Base-by-base conservation (phyloP, 2,329 filamentous ascomycete species). In the Niveomyces coronatus region DNA sequence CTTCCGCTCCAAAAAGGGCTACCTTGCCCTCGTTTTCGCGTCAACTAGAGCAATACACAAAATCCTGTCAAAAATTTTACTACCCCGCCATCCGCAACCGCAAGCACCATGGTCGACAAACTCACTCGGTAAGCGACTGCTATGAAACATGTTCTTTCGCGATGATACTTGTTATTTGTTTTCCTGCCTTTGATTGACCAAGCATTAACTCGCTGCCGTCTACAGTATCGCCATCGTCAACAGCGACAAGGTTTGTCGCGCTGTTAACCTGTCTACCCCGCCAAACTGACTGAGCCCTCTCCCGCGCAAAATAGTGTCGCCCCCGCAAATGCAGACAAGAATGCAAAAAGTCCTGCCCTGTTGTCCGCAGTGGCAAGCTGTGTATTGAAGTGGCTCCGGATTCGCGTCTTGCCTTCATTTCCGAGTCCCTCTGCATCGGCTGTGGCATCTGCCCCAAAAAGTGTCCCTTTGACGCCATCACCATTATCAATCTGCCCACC, bases 361-460 rank as follows among this genome's bases (percentile, higher is more conserved):
- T 98, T 46, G 91, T 98, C 51, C 85, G 89, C 55, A 94, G 88
- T 44, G 91, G 91, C 65, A 96, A 95, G 72, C 79, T 93, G 50
- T 94, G 88, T 66, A 95, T 96, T 60, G 89, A 98, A 71, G 93
- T 98, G 54, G 71, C 75, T 37, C 70, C 85, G 46, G 76, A 85
- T 42, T 93, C 89, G 49, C 89, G 89, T 57, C 89, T 98, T 53
- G 91, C 91, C 60, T 98, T 95, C 73, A 94, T 98, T 56, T 96
- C 89, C 49, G 91, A 98, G 64, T 79, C 78, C 47, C 78, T 95
- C 45, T 95, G 89, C 62, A 95, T 96, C 55, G 91, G 91, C 64
- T 98, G 93, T 59, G 93, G 91, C 80, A 98, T 98, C 68, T 98
- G 93, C 64, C 87, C 89, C 31, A 98, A 98, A 72, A 96, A 96